Conservation (phyloP, 2,329 filamentous ascomycete genomes). For the Alternaria panax region DNA sequence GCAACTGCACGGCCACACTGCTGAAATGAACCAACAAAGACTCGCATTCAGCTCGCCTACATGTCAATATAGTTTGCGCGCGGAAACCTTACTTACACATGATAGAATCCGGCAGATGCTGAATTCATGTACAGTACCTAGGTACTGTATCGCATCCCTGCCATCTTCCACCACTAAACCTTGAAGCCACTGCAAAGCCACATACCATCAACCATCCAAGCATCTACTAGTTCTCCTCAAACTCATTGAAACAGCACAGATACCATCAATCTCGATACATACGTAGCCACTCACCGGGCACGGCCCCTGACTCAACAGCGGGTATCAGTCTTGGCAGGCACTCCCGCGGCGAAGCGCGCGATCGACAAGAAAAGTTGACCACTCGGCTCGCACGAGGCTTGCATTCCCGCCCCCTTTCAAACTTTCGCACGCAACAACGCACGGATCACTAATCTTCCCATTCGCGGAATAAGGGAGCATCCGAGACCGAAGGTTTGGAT, state of each 20-base stretch:
- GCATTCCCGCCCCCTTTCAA: slow-evolving; percentile 14
- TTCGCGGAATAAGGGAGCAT: neutral
- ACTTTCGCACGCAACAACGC: neutral
- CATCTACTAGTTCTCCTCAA: neutral
- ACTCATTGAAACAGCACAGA: neutral
- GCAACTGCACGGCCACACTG: neutral
- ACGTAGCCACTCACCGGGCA: neutral
- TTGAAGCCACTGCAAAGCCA: neutral
- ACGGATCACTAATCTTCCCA: neutral
- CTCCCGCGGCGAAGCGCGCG: slow-evolving; percentile 6
- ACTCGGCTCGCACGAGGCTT: slow-evolving; percentile 7
- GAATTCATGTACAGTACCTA: neutral
- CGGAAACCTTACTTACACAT: neutral
- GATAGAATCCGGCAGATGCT: neutral
- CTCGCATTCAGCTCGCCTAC: neutral
- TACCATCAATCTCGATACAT: neutral
- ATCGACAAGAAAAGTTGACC: slow-evolving; percentile 7
- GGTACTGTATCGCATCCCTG: neutral
- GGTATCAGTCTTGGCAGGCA: slow-evolving; percentile 23
- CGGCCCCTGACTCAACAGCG: neutral
- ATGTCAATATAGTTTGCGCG: neutral
- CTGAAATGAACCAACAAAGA: neutral
- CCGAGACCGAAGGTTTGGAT: slow-evolving; percentile 2
- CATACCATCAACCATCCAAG: neutral
- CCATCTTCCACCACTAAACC: neutral